Evolutionary conservation across 441 rosid genomes (phyloP).

Genomic region (Bruguiera hainesii): DNA sequence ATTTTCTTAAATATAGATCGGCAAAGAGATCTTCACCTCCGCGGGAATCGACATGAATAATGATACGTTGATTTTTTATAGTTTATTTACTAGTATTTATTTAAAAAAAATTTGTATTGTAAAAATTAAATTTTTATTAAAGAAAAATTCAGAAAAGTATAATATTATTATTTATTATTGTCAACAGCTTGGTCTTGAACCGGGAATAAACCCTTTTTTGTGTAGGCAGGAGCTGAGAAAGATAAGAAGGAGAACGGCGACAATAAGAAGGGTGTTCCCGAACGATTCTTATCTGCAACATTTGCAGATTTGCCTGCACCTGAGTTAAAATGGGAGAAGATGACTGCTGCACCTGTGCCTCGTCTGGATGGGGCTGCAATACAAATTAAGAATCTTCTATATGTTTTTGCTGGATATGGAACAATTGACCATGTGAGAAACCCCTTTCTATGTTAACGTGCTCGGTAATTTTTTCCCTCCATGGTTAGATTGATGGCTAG

Average conservation of each 20-base stretch:
- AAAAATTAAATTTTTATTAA: too few species aligned
- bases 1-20: too few species aligned
- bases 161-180: too few species aligned
- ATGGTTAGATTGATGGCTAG: too few species aligned
- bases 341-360: constrained; percentile 85
- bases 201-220: constrained; percentile 10
- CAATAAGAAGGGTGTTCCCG: constrained; percentile 21
- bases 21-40: too few species aligned
- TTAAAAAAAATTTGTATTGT: too few species aligned
- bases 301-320: constrained; percentile 90
- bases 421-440: constrained; percentile 58
- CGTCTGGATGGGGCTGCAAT: constrained; percentile 89
- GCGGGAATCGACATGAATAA: too few species aligned
- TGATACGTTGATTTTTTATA: too few species aligned
- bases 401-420: constrained; percentile 90
- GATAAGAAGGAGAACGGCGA: too few species aligned
- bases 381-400: constrained; percentile 72
- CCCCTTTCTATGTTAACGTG: neutral
- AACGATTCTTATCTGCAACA: constrained; percentile 75
- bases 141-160: too few species aligned
- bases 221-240: constrained; percentile 31
- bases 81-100: too few species aligned
- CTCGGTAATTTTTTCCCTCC: neutral
- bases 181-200: neutral
- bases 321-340: constrained; percentile 75